A percentile compares a stretch with the other conserved stretches of the same genome.
phyloP scores from a whole-genome alignment of 1,139 yeast species.

The Sugiyamaella grinbergsii region DNA sequence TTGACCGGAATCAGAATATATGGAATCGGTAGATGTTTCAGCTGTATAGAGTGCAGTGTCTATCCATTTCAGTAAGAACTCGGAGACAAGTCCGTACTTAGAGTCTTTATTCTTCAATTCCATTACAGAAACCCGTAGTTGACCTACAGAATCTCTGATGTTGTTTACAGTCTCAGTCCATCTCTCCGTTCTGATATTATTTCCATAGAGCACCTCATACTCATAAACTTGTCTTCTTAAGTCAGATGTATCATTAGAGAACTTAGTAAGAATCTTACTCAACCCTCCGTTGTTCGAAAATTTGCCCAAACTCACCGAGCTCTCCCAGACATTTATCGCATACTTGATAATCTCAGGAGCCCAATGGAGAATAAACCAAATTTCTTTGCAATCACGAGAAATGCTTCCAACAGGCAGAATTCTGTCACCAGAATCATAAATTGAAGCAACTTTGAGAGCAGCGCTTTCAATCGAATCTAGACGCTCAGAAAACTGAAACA shows the following conservation, averaged over 20 bases:
- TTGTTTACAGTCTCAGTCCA: slow-evolving; percentile 4
- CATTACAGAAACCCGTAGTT: slow-evolving; percentile 1
- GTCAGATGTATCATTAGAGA: slow-evolving; percentile 9
- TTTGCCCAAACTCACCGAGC: slow-evolving; percentile 8
- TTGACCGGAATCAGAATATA: background rate
- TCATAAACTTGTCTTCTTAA: slow-evolving; percentile 9
- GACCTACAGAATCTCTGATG: background rate
- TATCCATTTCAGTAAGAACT: slow-evolving; percentile 25
- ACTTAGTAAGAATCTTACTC: background rate
- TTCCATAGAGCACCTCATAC: slow-evolving; percentile 11
- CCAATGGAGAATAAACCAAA: slow-evolving; percentile 24
- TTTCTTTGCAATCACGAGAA: background rate
- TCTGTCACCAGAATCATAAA: slow-evolving; percentile 6
- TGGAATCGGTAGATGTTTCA: background rate
- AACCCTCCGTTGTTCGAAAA: slow-evolving; percentile 5
- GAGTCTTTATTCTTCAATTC: slow-evolving; percentile 1
- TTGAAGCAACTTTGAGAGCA: background rate
- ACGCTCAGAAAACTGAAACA: background rate
- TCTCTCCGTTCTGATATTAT: slow-evolving; percentile 10
- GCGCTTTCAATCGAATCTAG: slow-evolving; percentile 6
- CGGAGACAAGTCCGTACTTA: slow-evolving; percentile 15
- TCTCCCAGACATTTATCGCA: slow-evolving; percentile 21
- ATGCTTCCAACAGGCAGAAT: slow-evolving; percentile 1
- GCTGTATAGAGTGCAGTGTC: slow-evolving; percentile 34
- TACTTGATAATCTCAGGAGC: slow-evolving; percentile 27